These are phyloP conservation scores for Penicillium thymicola DNA, from an alignment of 2,329 filamentous ascomycete genomes.

Conservation along the genomic window DNA sequence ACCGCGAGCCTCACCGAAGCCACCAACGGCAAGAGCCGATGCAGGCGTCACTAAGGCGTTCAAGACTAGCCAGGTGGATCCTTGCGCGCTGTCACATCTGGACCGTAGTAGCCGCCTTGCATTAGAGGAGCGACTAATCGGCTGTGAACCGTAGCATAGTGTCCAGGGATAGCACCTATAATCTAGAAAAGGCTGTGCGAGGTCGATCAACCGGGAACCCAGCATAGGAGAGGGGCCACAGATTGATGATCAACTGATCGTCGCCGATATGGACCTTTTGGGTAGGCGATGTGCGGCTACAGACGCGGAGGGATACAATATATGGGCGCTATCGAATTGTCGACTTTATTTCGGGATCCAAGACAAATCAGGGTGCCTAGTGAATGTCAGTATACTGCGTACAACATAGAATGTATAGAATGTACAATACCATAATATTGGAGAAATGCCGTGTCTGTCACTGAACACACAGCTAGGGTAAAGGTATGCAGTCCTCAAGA, in stretches of 20 bases:
- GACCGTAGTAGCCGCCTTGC: slow-evolving; percentile 19
- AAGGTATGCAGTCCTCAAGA: slow-evolving; percentile 6
- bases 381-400: not conserved
- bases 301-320: not conserved
- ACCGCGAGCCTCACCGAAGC: slow-evolving; percentile 17
- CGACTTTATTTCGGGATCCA: not conserved
- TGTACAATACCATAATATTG: not conserved
- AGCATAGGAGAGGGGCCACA: slow-evolving; percentile 1
- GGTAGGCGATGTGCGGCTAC: slow-evolving; percentile 3
- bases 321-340: not conserved
- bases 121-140: slow-evolving; percentile 23
- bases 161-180: not conserved
- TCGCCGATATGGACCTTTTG: not conserved
- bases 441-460: not conserved
- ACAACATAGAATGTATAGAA: not conserved
- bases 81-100: slow-evolving; percentile 24
- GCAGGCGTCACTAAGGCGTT: slow-evolving; percentile 19
- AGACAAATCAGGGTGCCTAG: not conserved
- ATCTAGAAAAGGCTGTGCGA: not conserved
- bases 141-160: slow-evolving; percentile 10
- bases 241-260: slow-evolving; percentile 5
- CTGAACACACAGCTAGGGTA: not conserved
- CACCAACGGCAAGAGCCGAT: slow-evolving; percentile 26
- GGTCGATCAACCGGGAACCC: slow-evolving; percentile 2
- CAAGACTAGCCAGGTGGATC: slow-evolving; percentile 16